A percentile compares a stretch with the other conserved stretches of the same genome.
Evolutionary conservation across 306 rosid species (phyloP).

Genomic region (Lupinus albus): DNA sequence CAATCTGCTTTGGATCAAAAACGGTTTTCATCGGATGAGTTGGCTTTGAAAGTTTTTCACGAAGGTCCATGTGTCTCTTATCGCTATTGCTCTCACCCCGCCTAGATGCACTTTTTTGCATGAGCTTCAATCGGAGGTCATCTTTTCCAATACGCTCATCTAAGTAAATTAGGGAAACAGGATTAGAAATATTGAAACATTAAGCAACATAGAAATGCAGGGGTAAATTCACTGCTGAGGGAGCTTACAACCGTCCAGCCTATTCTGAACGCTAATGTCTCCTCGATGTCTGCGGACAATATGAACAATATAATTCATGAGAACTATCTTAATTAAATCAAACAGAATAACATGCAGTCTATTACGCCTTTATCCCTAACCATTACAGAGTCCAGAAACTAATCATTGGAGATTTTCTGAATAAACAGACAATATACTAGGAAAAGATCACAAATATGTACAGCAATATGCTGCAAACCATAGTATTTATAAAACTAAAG

Average conservation of each 20-base stretch:
- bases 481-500: not conserved
- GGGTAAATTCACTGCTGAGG: conserved; percentile 39
- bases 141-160: conserved; percentile 61
- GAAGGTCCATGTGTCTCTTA: conserved; percentile 69
- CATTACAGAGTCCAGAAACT: not conserved
- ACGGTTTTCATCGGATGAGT: conserved; percentile 38
- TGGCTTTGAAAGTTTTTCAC: conserved; percentile 80
- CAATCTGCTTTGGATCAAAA: conserved; percentile 44
- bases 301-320: conserved; percentile 23
- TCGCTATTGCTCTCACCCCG: conserved; percentile 49
- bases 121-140: conserved; percentile 86
- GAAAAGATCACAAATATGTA: not conserved
- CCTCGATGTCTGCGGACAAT: conserved; percentile 72
- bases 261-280: conserved; percentile 49
- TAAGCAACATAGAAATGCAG: conserved; percentile 37
- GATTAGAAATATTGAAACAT: conserved; percentile 36
- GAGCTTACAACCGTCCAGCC: conserved; percentile 61
- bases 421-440: not conserved
- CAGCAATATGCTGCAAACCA: not conserved
- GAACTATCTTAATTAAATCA: conserved; percentile 12
- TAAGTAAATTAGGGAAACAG: conserved; percentile 33
- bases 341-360: conserved; percentile 25
- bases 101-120: conserved; percentile 66
- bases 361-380: conserved; percentile 14
- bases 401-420: conserved; percentile 6